Evolutionary conservation across 176 grass and related monocot species (phyloP).

Genomic region (Zea luxurians): DNA sequence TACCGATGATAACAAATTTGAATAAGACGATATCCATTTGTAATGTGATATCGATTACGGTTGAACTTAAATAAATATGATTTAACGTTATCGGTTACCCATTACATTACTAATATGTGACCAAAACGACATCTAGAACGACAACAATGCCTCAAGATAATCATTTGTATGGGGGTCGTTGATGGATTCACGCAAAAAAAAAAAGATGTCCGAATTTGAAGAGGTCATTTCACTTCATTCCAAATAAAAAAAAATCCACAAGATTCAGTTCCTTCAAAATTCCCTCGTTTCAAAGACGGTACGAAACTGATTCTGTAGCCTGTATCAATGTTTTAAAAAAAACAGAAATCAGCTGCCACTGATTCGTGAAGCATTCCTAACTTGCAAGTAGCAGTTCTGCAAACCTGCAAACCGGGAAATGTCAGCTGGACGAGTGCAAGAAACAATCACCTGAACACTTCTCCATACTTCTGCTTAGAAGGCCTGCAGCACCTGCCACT

Average conservation of each 20-base stretch:
- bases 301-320: not conserved
- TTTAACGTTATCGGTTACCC: too few species aligned
- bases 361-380: not conserved
- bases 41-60: too few species aligned
- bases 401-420: not conserved
- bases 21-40: too few species aligned
- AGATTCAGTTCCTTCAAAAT: not conserved
- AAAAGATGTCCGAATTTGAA: not conserved
- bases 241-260: too few species aligned
- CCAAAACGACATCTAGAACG: too few species aligned
- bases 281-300: not conserved
- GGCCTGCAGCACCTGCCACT: not conserved
- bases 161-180: not conserved
- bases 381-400: not conserved
- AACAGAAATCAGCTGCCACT: too few species aligned
- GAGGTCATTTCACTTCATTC: not conserved
- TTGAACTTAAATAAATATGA: too few species aligned
- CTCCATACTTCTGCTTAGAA: not conserved
- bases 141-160: not conserved
- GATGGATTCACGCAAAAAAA: not conserved
- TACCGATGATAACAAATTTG: too few species aligned
- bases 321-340: not conserved
- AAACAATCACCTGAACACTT: conserved; percentile 3
- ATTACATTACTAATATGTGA: too few species aligned
- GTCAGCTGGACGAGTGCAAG: not conserved